A percentile compares a stretch with the other conserved stretches of the same genome.
Evolutionary conservation across 192 early-diverging fungal species (phyloP).

Genomic region (Kickxella alabastrina): DNA sequence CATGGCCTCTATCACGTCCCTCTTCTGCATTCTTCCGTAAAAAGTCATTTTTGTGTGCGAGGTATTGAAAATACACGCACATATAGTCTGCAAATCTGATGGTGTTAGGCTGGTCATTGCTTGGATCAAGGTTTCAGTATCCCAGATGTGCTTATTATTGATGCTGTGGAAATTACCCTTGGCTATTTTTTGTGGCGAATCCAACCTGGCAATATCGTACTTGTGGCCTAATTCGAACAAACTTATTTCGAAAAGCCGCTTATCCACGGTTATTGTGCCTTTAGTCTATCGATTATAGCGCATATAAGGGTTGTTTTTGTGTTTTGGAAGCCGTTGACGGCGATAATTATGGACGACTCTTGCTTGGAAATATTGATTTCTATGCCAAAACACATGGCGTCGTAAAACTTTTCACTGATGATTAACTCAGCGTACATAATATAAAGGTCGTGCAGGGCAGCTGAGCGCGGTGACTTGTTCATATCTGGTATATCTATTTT

Average conservation of each 20-base stretch:
- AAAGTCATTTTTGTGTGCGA: too few relatives aligned
- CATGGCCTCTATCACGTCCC: too few relatives aligned
- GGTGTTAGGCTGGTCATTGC: too few relatives aligned
- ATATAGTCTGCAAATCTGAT: too few relatives aligned
- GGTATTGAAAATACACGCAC: too few relatives aligned
- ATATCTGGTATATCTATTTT: background rate
- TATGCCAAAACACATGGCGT: constrained; percentile 71
- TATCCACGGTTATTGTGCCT: background rate
- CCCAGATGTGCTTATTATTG: too few relatives aligned
- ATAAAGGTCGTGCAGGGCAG: background rate
- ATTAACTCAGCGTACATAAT: constrained; percentile 38
- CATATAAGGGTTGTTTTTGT: constrained; percentile 68
- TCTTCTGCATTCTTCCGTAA: too few relatives aligned
- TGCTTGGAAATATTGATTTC: constrained; percentile 59
- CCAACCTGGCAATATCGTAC: too few relatives aligned
- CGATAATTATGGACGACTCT: constrained; percentile 59
- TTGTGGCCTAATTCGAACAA: background rate
- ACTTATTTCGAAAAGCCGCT: background rate
- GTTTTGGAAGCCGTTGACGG: constrained; percentile 76
- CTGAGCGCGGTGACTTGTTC: background rate
- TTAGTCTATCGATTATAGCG: constrained; percentile 54
- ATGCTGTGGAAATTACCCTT: too few relatives aligned
- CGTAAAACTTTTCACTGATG: constrained; percentile 75
- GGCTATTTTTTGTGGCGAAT: too few relatives aligned
- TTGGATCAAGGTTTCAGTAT: too few relatives aligned